Percentiles rank a stretch among this genome's conserved stretches.
Conservation (phyloP, 2,329 filamentous ascomycete genomes). For the Paraconiothyrium sp. region DNA sequence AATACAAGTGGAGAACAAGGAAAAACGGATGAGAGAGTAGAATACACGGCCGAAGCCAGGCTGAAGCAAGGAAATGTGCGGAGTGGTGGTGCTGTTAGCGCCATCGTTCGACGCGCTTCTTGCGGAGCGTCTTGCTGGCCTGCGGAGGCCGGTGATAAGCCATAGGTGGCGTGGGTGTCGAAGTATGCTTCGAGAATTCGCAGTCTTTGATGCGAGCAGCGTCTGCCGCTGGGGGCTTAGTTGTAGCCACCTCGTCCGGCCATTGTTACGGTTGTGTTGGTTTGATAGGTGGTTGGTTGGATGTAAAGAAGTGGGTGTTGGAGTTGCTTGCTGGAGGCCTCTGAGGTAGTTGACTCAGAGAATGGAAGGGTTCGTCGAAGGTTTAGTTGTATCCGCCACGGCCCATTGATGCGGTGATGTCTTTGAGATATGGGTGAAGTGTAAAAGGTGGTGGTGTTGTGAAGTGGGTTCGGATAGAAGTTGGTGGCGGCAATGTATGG, state of each 20-base stretch:
- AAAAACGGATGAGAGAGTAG: constrained; percentile 1
- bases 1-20: constrained; percentile 12
- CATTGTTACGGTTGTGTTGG: constrained; percentile 14
- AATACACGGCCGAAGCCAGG: constrained; percentile 14
- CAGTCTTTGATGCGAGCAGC: constrained; percentile 21
- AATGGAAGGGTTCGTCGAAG: background rate
- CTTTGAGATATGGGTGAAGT: constrained; percentile 10
- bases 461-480: constrained; percentile 1
- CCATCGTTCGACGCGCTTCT: constrained; percentile 41
- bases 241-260: constrained; percentile 26
- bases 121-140: constrained; percentile 34
- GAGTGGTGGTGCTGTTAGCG: constrained; percentile 18
- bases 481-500: constrained; percentile 7
- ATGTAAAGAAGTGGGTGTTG: constrained; percentile 9
- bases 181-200: constrained; percentile 17
- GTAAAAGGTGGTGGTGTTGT: constrained; percentile 13
- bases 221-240: constrained; percentile 30
- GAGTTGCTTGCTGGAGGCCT: constrained; percentile 8
- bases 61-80: constrained; percentile 3
- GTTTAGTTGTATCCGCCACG: constrained; percentile 47
- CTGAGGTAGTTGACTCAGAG: constrained; percentile 4
- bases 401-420: constrained; percentile 36
- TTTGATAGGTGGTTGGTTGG: constrained; percentile 2
- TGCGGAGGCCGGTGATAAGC: constrained; percentile 20
- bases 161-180: constrained; percentile 15